A percentile compares a stretch with the other conserved stretches of the same genome.
Evolutionary conservation across 805 yeast genomes (phyloP).

Genomic region (Monosporozyma solicola): DNA sequence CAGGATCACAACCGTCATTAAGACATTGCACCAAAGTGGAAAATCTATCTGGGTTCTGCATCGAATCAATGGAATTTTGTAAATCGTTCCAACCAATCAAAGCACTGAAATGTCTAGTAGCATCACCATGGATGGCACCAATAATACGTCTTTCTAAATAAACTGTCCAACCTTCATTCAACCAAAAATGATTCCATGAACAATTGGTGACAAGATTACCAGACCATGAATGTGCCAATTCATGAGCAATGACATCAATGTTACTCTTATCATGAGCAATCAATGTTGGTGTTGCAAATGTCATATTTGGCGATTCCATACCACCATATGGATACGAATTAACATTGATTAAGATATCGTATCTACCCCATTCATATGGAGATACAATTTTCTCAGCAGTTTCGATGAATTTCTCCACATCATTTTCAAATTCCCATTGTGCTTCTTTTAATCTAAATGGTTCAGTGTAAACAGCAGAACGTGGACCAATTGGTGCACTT

Average conservation of each 20-base stretch:
- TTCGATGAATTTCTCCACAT: constrained; percentile 69
- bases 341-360: constrained; percentile 74
- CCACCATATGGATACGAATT: constrained; percentile 82
- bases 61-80: constrained; percentile 53
- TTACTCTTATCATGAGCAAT: constrained; percentile 78
- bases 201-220: constrained; percentile 86
- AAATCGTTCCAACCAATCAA: constrained; percentile 86
- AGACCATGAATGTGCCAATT: constrained; percentile 86
- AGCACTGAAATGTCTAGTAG: constrained; percentile 68
- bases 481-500: constrained; percentile 67
- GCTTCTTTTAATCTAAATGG: constrained; percentile 59
- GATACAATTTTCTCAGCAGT: constrained; percentile 67
- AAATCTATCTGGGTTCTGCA: constrained; percentile 48
- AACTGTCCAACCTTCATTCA: constrained; percentile 95
- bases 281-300: constrained; percentile 84
- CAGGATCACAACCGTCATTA: constrained; percentile 68
- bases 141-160: constrained; percentile 78
- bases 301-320: constrained; percentile 89
- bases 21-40: constrained; percentile 63
- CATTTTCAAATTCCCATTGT: constrained; percentile 70
- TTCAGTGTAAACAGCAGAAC: constrained; percentile 76
- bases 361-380: constrained; percentile 76
- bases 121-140: constrained; percentile 71
- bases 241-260: constrained; percentile 88
- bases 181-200: constrained; percentile 92